Conservation (phyloP, 441 rosid species). For the Bocquillonia castaneifolia region DNA sequence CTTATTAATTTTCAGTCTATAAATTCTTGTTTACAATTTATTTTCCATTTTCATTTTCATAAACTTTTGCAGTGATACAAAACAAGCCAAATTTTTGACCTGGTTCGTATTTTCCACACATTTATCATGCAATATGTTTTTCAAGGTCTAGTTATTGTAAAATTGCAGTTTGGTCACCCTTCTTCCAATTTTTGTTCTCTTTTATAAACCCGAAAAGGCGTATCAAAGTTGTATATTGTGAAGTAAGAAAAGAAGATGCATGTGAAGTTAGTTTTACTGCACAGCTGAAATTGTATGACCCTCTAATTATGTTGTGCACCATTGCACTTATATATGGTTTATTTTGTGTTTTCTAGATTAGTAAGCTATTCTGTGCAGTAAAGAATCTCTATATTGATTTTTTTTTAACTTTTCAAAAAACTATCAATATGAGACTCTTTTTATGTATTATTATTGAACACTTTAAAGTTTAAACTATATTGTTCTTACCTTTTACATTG, state of each 20-base stretch:
- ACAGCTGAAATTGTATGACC: neutral
- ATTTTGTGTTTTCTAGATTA: neutral
- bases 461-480: neutral
- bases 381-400: too few relatives aligned
- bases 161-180: neutral
- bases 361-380: neutral
- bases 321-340: neutral
- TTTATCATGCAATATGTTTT: neutral
- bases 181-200: too few relatives aligned
- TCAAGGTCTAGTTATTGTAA: neutral
- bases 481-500: slow-evolving; percentile 6
- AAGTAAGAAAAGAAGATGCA: neutral
- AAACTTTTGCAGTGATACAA: neutral
- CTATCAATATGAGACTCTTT: neutral
- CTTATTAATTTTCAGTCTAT: neutral
- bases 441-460: neutral
- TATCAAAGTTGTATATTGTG: neutral
- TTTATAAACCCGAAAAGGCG: too few relatives aligned
- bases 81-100: neutral
- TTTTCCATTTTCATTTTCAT: neutral
- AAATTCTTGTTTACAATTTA: neutral
- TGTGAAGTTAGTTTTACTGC: neutral
- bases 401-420: too few relatives aligned
- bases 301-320: neutral
- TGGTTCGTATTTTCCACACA: neutral